Evolutionary conservation across 176 grass and related monocot genomes (phyloP), one percentile per base, ranked within the genome.

Genomic region (Chrysopogon serrulatus): DNA sequence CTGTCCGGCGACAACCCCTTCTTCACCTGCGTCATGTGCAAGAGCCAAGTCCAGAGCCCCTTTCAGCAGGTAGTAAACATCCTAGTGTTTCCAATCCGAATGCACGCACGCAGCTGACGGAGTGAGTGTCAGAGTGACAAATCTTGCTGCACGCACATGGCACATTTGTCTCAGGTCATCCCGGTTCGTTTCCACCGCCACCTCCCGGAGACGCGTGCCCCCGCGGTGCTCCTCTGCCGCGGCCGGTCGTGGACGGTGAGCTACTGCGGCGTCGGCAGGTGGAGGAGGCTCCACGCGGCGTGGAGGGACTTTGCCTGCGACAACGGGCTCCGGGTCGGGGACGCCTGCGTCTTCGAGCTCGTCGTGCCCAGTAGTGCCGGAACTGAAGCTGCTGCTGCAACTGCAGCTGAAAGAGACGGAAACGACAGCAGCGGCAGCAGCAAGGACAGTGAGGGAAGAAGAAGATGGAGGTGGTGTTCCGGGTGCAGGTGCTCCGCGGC

Each of bases 261-360:
- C 54, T 88, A 88, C 81, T 27, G 78, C 10, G 86, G 86, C 0
- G 45, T 85, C 32, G 77, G 34, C 19, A 76, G 30, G 34, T 1
- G 10, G 17, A 81, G 30, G 67, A 88, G 3, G 39, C 51, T 88
- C 18, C 71, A 78, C 30, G 14, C 12, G 2, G 77, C 8, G 39
- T 91, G 85, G 82, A 63, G 17, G 78, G 41, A 57, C 37, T 91
- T 91, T 12, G 81, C 71, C 13, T 64, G 77, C 5, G 85, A 77
- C 71, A 85, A 87, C 53, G 37, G 31, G 8, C 85, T 91, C 33
- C 70, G 31, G 41, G 9, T 91, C 3, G 87, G 76, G 0, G 90
- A 92, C 9, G 86, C 83, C 16, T 86, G 86, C 44, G 60, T 89
- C 54, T 82, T 92, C 49, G 78, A 92, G 62, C 62, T 92, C 32